These are phyloP conservation scores for Eucalyptus regnans DNA, from an alignment of 345 rosid species.

Conservation along the genomic window DNA sequence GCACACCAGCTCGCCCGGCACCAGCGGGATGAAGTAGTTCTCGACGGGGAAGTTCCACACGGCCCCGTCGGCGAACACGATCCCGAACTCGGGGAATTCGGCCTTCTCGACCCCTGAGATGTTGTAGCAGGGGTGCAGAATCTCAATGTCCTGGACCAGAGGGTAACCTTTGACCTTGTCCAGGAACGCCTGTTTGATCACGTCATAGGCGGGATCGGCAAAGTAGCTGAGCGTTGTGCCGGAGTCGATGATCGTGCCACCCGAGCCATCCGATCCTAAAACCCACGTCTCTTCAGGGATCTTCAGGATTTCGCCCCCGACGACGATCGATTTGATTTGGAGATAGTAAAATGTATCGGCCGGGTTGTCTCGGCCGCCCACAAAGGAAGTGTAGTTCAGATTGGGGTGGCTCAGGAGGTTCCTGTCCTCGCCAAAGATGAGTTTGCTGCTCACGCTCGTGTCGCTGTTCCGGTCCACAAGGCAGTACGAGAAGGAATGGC, in stretches of 20 bases:
- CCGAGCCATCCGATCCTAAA: constrained; percentile 41
- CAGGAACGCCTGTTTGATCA: constrained; percentile 51
- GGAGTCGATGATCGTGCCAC: constrained; percentile 90
- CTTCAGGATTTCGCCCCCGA: constrained; percentile 47
- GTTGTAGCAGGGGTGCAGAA: constrained; percentile 79
- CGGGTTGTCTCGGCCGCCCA: constrained; percentile 43
- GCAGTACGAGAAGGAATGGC: constrained; percentile 88
- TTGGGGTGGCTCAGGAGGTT: constrained; percentile 56
- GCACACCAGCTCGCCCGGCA: constrained; percentile 54
- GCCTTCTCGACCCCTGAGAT: constrained; percentile 51
- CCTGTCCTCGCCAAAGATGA: constrained; percentile 87
- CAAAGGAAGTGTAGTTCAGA: constrained; percentile 68
- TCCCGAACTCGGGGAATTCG: constrained; percentile 65
- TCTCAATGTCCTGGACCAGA: constrained; percentile 29
- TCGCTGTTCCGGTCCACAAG: constrained; percentile 85
- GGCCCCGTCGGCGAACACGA: constrained; percentile 61
- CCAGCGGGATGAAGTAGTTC: constrained; percentile 64
- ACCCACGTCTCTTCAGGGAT: constrained; percentile 77
- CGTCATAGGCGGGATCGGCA: constrained; percentile 57
- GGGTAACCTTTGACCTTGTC: constrained; percentile 56
- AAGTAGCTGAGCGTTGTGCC: constrained; percentile 90
- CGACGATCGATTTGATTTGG: constrained; percentile 51
- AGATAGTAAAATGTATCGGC: constrained; percentile 86
- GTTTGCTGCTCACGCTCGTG: constrained; percentile 68
- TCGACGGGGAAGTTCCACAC: constrained; percentile 85